Base-by-base conservation (phyloP, 2,329 filamentous ascomycete genomes). In the Diaporthe velutina region DNA sequence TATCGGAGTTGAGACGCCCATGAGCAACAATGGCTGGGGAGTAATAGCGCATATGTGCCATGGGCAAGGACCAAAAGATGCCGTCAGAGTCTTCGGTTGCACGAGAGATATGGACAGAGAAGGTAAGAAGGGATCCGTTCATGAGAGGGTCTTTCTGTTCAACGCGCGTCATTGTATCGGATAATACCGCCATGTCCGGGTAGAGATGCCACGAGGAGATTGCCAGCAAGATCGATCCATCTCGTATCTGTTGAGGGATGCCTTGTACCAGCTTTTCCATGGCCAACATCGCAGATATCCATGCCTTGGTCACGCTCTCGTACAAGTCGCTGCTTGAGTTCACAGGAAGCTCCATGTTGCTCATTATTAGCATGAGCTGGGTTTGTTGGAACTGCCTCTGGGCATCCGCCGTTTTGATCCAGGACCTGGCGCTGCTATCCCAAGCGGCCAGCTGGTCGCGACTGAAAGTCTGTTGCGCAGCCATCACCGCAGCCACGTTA, bases 371-470 rank as follows among this genome's bases (percentile, higher is more conserved):
- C 25, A 72, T 77, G 0, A 83, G 71, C 58, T 83, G 80, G 10
- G 73, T 80, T 22, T 81, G 79, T 60, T 83, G 64, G 7, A 35
- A 30, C 4, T 17, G 33, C 74, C 76, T 83, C 19, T 76, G 79
- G 8, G 73, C 45, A 64, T 84, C 82, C 8, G 82, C 83, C 2
- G 73, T 79, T 3, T 76, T 75, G 1, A 85, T 75, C 85, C 84
- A 86, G 0, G 84, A 75, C 3, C 84, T 77, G 0, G 82, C 81
- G 70, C 83, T 84, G 1, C 82, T 80, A 77, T 85, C 84, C 84
- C 83, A 86, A 4, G 77, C 71, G 2, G 80, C 79, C 8, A 85
- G 71, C 28, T 85, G 76, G 0, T 77, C 72, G 48, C 80, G 71
- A 1, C 71, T 73, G 40, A 84, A 75, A 2, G 8, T 50, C 10